Percentiles rank a stretch among this genome's conserved stretches.
Conservation (phyloP, 148 eudicot species). For the Rhododendron henanense region DNA sequence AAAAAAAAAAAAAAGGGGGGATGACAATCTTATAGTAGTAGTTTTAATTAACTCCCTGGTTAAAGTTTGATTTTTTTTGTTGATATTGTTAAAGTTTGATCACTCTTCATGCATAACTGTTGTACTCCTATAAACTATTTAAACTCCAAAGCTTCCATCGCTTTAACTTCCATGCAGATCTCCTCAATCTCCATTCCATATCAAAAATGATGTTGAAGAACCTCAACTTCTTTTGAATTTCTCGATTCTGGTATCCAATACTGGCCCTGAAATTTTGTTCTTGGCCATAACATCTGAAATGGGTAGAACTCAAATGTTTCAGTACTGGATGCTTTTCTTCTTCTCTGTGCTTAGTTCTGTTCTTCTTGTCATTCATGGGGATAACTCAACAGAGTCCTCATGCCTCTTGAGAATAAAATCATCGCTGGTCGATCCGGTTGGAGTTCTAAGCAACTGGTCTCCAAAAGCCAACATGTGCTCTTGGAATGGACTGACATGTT, state of each 20-base stretch:
- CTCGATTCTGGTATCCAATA: neutral
- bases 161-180: neutral
- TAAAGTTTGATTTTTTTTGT: neutral
- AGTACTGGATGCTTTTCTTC: conserved; percentile 30
- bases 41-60: neutral
- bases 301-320: conserved; percentile 28
- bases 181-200: neutral
- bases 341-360: conserved; percentile 29
- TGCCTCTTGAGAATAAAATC: conserved; percentile 64
- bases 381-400: conserved; percentile 39
- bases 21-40: neutral
- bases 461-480: conserved; percentile 38
- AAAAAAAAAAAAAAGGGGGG: neutral
- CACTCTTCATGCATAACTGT: conserved; percentile 14
- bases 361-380: conserved; percentile 24
- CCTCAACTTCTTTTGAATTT: neutral
- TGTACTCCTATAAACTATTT: neutral
- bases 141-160: conserved; percentile 12
- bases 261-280: conserved; percentile 4
- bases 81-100: neutral
- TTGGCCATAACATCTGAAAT: conserved; percentile 19
- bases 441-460: conserved; percentile 60
- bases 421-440: conserved; percentile 41
- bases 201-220: neutral
- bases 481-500: conserved; percentile 76